A percentile compares a stretch with the other conserved stretches of the same genome.
phyloP scores from a whole-genome alignment of 148 eudicot genomes.

The Chenopodium suecicum region DNA sequence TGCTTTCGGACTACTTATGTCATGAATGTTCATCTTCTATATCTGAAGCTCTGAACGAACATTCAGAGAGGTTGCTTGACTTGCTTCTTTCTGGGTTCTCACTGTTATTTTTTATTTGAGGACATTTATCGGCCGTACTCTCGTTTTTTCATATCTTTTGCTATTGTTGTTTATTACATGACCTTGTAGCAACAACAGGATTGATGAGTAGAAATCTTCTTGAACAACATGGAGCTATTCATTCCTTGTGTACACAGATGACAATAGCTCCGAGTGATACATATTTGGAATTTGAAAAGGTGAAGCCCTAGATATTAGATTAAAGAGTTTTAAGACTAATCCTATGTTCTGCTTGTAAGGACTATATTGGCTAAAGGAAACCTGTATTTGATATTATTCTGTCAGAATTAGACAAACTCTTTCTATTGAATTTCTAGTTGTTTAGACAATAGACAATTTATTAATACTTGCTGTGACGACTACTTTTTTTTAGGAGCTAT shows the following conservation, averaged over 20 bases:
- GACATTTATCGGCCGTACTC: neutral
- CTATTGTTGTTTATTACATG: conserved; percentile 36
- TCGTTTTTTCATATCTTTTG: neutral
- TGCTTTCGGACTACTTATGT: neutral
- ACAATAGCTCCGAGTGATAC: conserved; percentile 71
- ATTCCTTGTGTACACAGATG: conserved; percentile 84
- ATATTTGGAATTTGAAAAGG: conserved; percentile 85
- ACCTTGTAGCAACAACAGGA: conserved; percentile 65
- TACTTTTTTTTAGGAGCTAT: neutral
- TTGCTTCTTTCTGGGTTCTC: neutral
- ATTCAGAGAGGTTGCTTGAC: neutral
- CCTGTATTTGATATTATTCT: too few relatives aligned
- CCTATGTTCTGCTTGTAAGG: neutral
- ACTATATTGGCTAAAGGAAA: too few relatives aligned
- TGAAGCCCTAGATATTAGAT: conserved; percentile 13
- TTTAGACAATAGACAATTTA: too few relatives aligned
- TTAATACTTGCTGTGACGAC: neutral
- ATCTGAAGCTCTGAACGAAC: neutral
- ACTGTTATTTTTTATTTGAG: neutral
- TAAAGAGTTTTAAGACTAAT: conserved; percentile 9
- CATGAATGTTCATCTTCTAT: neutral
- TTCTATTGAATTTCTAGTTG: neutral
- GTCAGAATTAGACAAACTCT: neutral
- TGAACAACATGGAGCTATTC: conserved; percentile 76
- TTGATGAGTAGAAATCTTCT: conserved; percentile 63